Percentiles rank a stretch among this genome's conserved stretches.
Evolutionary conservation across 768 basidiomycete genomes (phyloP).

Genomic region (Daedaleopsis nitida): DNA sequence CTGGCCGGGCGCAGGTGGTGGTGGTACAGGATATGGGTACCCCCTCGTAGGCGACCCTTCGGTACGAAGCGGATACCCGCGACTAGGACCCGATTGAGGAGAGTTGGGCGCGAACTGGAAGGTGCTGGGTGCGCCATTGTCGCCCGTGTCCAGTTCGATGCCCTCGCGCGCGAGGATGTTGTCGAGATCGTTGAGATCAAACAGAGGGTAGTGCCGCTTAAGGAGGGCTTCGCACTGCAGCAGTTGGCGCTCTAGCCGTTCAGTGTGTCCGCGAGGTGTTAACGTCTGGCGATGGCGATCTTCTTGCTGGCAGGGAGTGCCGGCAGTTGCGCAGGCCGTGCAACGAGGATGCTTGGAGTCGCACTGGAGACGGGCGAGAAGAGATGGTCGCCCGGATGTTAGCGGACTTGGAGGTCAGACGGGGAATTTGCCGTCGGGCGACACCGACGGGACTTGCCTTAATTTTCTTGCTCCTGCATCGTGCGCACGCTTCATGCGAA

Average conservation of each 20-base stretch:
- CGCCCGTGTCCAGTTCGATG: constrained; percentile 46
- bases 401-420: constrained; percentile 42
- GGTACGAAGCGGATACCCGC: constrained; percentile 26
- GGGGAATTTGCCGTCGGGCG: constrained; percentile 83
- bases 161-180: constrained; percentile 66
- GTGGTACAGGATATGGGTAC: constrained; percentile 34
- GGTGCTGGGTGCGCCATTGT: constrained; percentile 19
- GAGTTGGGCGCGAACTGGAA: constrained; percentile 33
- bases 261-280: constrained; percentile 82
- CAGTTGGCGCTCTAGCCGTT: constrained; percentile 79
- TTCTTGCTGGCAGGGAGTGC: constrained; percentile 82
- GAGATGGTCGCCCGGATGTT: constrained; percentile 28
- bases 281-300: constrained; percentile 87
- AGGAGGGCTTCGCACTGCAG: constrained; percentile 78
- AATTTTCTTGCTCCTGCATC: constrained; percentile 96
- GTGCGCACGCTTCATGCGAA: constrained; percentile 90
- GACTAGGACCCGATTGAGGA: constrained; percentile 21
- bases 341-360: constrained; percentile 90
- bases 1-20: constrained; percentile 28
- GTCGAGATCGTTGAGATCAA: constrained; percentile 67
- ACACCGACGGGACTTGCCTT: constrained; percentile 63
- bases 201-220: constrained; percentile 70
- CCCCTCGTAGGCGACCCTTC: constrained; percentile 34
- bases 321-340: constrained; percentile 80
- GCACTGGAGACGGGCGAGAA: constrained; percentile 53